phyloP scores from a whole-genome alignment of 352 stramenopile species.

The Phytophthora hibernalis region DNA sequence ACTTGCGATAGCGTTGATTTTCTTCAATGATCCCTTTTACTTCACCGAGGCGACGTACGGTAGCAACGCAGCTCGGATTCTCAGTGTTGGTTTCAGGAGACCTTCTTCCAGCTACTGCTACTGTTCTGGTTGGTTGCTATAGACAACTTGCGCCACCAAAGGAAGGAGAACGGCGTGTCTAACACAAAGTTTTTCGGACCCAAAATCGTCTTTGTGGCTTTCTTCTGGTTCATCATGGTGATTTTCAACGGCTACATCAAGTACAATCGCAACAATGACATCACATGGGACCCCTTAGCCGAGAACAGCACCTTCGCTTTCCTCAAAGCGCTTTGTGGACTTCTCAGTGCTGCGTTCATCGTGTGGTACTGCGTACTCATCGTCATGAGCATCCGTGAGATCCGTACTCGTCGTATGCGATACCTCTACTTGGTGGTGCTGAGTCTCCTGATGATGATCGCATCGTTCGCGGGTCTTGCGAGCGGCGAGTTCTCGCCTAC shows the following conservation, averaged over 20 bases:
- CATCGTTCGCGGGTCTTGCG: constrained; percentile 50
- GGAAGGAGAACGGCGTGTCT: constrained; percentile 54
- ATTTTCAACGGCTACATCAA: constrained; percentile 71
- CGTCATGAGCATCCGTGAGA: constrained; percentile 47
- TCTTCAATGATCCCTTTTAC: constrained; percentile 76
- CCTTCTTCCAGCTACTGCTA: constrained; percentile 67
- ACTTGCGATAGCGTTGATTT: constrained; percentile 52
- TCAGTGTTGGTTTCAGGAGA: constrained; percentile 65
- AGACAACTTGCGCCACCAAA: constrained; percentile 66
- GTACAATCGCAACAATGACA: constrained; percentile 67
- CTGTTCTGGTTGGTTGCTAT: constrained; percentile 66
- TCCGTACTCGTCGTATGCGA: constrained; percentile 50
- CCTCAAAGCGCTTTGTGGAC: constrained; percentile 42
- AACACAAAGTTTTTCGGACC: constrained; percentile 63
- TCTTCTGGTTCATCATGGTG: constrained; percentile 65
- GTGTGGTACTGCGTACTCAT: constrained; percentile 55
- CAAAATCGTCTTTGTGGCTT: constrained; percentile 54
- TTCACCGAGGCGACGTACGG: constrained; percentile 52
- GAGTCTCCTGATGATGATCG: constrained; percentile 58
- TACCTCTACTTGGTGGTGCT: constrained; percentile 60
- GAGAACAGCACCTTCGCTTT: constrained; percentile 51
- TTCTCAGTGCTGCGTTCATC: constrained; percentile 58
- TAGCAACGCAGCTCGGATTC: constrained; percentile 55
- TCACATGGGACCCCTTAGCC: constrained; percentile 50
- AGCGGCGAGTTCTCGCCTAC: constrained; percentile 54